A percentile compares a stretch with the other conserved stretches of the same genome.
Evolutionary conservation across 805 yeast species (phyloP).

Genomic region (Wickerhamomyces alni): DNA sequence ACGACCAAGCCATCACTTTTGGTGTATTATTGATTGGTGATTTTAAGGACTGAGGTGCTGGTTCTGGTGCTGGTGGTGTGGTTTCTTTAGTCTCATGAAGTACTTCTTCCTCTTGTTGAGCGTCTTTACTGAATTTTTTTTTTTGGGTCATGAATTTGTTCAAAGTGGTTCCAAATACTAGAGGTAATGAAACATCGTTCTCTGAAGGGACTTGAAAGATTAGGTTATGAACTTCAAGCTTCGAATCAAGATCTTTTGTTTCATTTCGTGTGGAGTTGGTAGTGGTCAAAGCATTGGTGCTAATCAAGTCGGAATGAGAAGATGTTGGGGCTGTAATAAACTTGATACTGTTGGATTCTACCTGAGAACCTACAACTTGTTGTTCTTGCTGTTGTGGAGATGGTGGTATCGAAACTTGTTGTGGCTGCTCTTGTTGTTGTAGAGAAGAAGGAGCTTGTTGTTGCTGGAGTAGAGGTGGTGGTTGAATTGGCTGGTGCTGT

Average conservation of each 20-base stretch:
- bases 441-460: too few relatives aligned
- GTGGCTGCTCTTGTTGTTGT: neutral
- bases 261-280: neutral
- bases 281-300: neutral
- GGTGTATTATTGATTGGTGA: slow-evolving; percentile 15
- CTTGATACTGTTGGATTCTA: neutral
- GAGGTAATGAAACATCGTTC: slow-evolving; percentile 1
- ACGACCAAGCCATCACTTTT: slow-evolving; percentile 16
- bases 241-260: neutral
- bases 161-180: slow-evolving; percentile 8
- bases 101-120: slow-evolving; percentile 7
- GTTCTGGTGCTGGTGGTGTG: slow-evolving; percentile 7
- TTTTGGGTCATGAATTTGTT: slow-evolving; percentile 7
- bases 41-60: neutral
- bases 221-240: neutral
- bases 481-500: neutral
- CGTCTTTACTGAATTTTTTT: slow-evolving; percentile 4
- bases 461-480: neutral
- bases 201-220: slow-evolving; percentile 1
- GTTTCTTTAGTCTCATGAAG: slow-evolving; percentile 3
- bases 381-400: neutral
- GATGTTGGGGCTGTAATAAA: neutral
- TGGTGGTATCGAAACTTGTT: neutral
- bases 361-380: neutral
- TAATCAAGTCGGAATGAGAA: neutral